Base-by-base conservation (phyloP, 2,329 filamentous ascomycete genomes). In the Calonectria naviculata region DNA sequence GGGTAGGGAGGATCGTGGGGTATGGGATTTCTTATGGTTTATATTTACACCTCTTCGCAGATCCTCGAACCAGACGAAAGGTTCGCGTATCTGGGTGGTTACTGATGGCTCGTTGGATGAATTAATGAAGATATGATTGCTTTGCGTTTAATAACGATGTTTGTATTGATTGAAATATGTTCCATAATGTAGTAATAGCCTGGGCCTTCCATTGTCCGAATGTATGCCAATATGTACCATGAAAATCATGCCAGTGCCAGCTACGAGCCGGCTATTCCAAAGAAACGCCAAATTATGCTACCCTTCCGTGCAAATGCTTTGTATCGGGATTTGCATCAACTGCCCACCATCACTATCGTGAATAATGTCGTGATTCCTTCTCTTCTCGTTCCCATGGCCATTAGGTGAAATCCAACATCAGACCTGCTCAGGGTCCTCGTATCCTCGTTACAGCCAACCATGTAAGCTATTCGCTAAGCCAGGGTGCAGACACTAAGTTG, bases 61-160 rank as follows among this genome's bases (percentile, higher is more conserved):
- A 46, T 62, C 21, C 56, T 63, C n/a, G 54, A 58, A 29, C 63
- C 56, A 67, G 47, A 38, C 36, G 47, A 62, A 29, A 56, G 26
- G n/a, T 44, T 44, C 29, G 5, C 21, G 4, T 26, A 42, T 63
- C 13, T 36, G 13, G 34, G 36, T 31, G 24, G 34, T 31, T 44
- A 61, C 12, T 34, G 19, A 68, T 24, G 26, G 38, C 61, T 24
- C 46, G 24, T 19, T 42, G 58, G 61, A 69, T 61, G 68, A 73
- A 76, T 71, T 70, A 68, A 77, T 75, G 76, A 78, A 74, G 71
- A 71, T 71, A 78, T 46, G 72, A 72, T 67, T 70, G 46, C 10
- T 69, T 62, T 67, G 17, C 24, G 34, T 34, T 29, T 44, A 58
- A 52, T 31, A 62, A 15, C 28, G 38, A 41, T 19, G 36, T 31